Conservation (phyloP, 2,329 filamentous ascomycete species). For the Fusarium denticulatum region DNA sequence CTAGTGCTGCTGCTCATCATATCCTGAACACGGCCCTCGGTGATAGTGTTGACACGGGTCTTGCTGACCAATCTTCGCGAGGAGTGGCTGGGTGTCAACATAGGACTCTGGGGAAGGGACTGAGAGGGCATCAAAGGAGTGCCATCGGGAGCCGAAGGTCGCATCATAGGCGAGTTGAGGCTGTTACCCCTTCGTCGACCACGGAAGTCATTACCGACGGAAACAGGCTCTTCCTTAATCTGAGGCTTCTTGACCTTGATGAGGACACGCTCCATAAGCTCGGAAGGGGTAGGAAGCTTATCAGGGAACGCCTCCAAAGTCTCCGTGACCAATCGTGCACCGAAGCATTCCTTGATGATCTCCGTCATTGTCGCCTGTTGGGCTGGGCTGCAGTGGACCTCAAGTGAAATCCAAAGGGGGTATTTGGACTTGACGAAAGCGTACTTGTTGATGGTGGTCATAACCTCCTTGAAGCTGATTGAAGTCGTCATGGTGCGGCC, state of each 20-base stretch:
- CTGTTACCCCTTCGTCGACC: conserved; percentile 72
- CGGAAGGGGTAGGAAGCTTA: conserved; percentile 83
- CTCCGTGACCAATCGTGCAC: conserved; percentile 79
- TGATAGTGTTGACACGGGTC: conserved; percentile 67
- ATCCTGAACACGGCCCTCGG: conserved; percentile 65
- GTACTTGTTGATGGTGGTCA: conserved; percentile 93
- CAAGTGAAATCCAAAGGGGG: conserved; percentile 92
- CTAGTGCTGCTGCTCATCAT: conserved; percentile 72
- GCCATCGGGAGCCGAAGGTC: conserved; percentile 70
- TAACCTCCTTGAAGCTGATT: conserved; percentile 90
- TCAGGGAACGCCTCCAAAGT: conserved; percentile 75
- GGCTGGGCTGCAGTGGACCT: conserved; percentile 87
- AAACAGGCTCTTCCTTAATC: conserved; percentile 52
- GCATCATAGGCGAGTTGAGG: conserved; percentile 72
- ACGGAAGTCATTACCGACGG: conserved; percentile 45
- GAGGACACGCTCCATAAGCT: conserved; percentile 83
- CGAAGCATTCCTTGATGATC: conserved; percentile 87
- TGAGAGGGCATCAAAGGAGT: conserved; percentile 58
- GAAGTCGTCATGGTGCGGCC: conserved; percentile 88
- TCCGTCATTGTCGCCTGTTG: conserved; percentile 91
- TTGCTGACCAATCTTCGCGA: conserved; percentile 59
- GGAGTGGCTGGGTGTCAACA: conserved; percentile 62
- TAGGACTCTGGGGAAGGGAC: conserved; percentile 64
- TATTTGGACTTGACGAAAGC: conserved; percentile 89
- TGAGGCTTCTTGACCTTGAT: conserved; percentile 92